phyloP scores from a whole-genome alignment of 305 asterid species.

The Fraxinus sp. region DNA sequence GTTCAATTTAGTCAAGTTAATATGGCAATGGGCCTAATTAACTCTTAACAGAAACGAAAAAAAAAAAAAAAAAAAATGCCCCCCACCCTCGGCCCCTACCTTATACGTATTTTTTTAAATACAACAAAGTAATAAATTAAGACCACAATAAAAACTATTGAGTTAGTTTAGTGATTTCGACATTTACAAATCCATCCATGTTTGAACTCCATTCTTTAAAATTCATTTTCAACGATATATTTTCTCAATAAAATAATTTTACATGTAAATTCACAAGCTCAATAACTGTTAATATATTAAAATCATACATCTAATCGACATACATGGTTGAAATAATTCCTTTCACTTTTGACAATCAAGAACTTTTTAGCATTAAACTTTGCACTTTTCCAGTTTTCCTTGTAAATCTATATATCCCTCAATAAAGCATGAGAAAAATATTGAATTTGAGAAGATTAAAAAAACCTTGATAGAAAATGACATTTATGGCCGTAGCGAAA shows the following conservation, averaged over 20 bases:
- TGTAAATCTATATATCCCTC: not conserved
- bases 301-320: not conserved
- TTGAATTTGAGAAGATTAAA: not conserved
- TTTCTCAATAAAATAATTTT: too few species aligned
- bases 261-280: not conserved
- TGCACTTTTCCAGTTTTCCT: not conserved
- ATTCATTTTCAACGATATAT: too few species aligned
- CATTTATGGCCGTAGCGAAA: slow-evolving; percentile 14
- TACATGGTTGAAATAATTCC: not conserved
- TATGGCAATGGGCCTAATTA: too few species aligned
- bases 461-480: not conserved
- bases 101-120: too few species aligned
- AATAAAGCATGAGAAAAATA: slow-evolving; percentile 11
- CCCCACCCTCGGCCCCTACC: too few species aligned
- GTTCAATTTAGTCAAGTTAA: too few species aligned
- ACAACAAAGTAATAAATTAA: too few species aligned
- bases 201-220: too few species aligned
- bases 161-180: not conserved
- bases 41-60: too few species aligned
- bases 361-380: not conserved
- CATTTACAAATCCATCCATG: not conserved
- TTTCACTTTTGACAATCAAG: not conserved
- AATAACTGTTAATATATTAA: not conserved
- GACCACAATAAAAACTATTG: not conserved
- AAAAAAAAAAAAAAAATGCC: too few species aligned